These are phyloP conservation scores for Byssoonygena ceratinophila DNA, from an alignment of 2,329 filamentous ascomycete genomes.

Conservation along the genomic window DNA sequence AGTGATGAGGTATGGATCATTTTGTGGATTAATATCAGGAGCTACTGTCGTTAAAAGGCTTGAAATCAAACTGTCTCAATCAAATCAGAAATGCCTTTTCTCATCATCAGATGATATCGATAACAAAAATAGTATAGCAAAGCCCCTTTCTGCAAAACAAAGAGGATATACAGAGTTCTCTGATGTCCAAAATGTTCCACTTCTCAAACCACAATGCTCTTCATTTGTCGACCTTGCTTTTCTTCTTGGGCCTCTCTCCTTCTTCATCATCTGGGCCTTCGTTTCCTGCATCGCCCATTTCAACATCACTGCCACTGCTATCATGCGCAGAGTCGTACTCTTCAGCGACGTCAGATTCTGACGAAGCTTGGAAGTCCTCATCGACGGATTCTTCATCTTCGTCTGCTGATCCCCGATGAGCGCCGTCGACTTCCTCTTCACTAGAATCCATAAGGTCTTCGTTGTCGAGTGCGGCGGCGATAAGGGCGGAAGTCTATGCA, in stretches of 20 bases:
- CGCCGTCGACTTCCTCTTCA: constrained; percentile 61
- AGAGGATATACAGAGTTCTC: neutral
- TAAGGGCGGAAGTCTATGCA: constrained; percentile 44
- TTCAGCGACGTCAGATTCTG: constrained; percentile 89
- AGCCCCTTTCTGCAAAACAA: neutral
- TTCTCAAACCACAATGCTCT: neutral
- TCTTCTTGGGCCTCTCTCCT: constrained; percentile 53
- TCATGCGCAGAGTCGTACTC: constrained; percentile 90
- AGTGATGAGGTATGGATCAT: no score
- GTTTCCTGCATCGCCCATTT: constrained; percentile 41
- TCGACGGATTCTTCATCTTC: constrained; percentile 93
- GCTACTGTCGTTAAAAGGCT: no score
- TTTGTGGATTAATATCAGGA: no score
- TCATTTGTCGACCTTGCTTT: constrained; percentile 43
- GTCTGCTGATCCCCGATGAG: constrained; percentile 80
- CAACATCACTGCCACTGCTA: constrained; percentile 55
- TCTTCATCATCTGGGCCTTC: constrained; percentile 35
- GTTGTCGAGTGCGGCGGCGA: constrained; percentile 73
- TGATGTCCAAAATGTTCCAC: neutral
- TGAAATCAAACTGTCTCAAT: no score
- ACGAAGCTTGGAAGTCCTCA: constrained; percentile 88
- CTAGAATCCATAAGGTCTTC: constrained; percentile 76
- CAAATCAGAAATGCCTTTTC: no score
- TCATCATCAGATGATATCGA: no score
- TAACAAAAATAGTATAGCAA: neutral